Evolutionary conservation across 1,284 basidiomycete species (phyloP).

Genomic region (Rugosomyces carneus): DNA sequence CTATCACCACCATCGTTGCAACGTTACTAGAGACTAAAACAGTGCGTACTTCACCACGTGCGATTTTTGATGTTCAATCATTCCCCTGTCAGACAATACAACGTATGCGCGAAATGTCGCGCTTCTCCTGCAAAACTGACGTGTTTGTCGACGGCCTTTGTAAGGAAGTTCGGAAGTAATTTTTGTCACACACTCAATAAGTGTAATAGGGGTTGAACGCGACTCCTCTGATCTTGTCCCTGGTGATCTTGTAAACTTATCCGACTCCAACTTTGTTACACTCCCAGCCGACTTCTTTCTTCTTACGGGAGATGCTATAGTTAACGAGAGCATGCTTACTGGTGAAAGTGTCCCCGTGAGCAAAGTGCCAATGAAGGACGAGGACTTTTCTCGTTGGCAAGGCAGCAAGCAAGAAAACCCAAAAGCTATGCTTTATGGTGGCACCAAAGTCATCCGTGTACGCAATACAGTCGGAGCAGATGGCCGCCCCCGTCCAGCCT

Average conservation of each 20-base stretch:
- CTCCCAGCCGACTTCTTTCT: constrained; percentile 92
- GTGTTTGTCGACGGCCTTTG: constrained; percentile 74
- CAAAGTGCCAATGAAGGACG: constrained; percentile 75
- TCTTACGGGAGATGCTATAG: constrained; percentile 92
- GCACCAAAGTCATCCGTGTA: constrained; percentile 91
- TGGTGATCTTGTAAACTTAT: constrained; percentile 90
- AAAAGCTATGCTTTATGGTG: constrained; percentile 88
- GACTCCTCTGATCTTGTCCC: constrained; percentile 85
- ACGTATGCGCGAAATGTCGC: constrained; percentile 96
- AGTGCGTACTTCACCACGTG: constrained; percentile 34
- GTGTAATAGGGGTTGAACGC: constrained; percentile 54
- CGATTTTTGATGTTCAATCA: constrained; percentile 4
- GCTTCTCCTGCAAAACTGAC: constrained; percentile 79
- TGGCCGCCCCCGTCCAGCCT: constrained; percentile 56
- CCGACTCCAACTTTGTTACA: constrained; percentile 66
- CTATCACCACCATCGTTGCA: constrained; percentile 77
- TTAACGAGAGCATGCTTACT: constrained; percentile 98
- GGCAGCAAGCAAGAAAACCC: constrained; percentile 72
- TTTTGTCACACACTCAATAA: constrained; percentile 3
- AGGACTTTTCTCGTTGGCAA: constrained; percentile 64
- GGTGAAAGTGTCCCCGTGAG: constrained; percentile 94
- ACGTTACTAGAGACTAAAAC: constrained; percentile 92
- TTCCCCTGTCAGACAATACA: constrained; percentile 64
- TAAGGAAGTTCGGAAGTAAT: constrained; percentile 24
- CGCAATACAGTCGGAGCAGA: constrained; percentile 57